A percentile compares a stretch with the other conserved stretches of the same genome.
These are phyloP conservation scores for Medicago arabica DNA, from an alignment of 306 rosid genomes.

Conservation along the genomic window DNA sequence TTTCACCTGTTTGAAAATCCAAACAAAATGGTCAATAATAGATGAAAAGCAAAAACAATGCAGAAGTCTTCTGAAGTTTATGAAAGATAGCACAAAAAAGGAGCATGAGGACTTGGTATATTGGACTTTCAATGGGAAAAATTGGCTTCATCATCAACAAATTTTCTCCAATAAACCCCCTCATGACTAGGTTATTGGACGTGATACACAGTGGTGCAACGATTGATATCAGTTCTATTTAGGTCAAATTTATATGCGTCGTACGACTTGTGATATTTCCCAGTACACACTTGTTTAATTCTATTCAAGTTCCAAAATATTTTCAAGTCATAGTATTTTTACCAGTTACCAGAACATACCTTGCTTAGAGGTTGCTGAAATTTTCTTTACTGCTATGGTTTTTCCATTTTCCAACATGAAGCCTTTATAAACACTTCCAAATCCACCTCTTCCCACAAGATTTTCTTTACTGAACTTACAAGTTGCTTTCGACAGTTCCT, in stretches of 20 bases:
- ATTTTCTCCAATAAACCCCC: not conserved
- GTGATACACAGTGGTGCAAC: not conserved
- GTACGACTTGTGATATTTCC: not conserved
- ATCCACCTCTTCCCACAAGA: constrained; percentile 60
- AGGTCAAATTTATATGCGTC: not conserved
- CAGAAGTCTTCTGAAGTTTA: not conserved
- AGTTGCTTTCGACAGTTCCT: constrained; percentile 55
- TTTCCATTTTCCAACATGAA: constrained; percentile 39
- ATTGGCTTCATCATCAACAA: too few species aligned
- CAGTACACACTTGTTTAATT: not conserved
- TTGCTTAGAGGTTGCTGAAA: constrained; percentile 61
- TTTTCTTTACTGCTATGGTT: constrained; percentile 59
- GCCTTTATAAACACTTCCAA: constrained; percentile 68
- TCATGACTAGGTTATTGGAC: not conserved
- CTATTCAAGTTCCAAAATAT: not conserved
- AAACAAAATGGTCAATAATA: not conserved
- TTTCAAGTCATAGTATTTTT: not conserved
- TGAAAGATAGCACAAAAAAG: not conserved
- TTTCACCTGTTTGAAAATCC: constrained; percentile 52
- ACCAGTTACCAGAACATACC: constrained; percentile 44
- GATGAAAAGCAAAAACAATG: not conserved
- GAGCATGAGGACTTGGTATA: too few species aligned
- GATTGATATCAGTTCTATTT: not conserved
- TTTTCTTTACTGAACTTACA: constrained; percentile 55
- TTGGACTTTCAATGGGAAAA: too few species aligned